Base-by-base conservation (phyloP, 176 grass and related monocot species). In the barley (Hordeum vulgare) region DNA sequence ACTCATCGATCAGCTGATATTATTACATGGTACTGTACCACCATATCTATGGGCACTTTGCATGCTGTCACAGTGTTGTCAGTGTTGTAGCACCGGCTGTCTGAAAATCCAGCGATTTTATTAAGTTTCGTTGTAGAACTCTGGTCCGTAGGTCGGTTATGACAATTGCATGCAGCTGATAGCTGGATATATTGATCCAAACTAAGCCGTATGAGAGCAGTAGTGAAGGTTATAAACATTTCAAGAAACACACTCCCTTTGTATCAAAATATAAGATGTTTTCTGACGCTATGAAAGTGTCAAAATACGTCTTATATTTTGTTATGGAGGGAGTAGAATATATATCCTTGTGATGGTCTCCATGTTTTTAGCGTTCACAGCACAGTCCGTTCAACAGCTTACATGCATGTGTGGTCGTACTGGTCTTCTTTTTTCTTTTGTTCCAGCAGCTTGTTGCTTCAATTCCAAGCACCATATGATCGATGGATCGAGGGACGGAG, bases 391-490 rank as follows among this genome's bases (percentile, higher is more conserved):
- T 39, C 35, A 69, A 69, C 66, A 69, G 39, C 35, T 40, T 37
- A 21, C 9, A 33, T 28, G 61, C 28, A 65, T 66, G 63, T 66
- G 63, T 42, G 36, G 7, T 72, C n/a, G 69, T 70, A 70, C 39
- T 27, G 40, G 24, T 27, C 69, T 72, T 72, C 69, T 28, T 72
- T 72, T 72, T 45, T 72, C 69, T 45, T 72, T 47, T 5, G 24
- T 17, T 72, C 24, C 39, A 47, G 40, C 40, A 47, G 69, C 13
- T 72, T 72, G 69, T 72, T 72, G 69, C 69, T 72, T 72, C 40
- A 24, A 72, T 45, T 72, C 69, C 69, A 72, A 72, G 69, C 40
- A 45, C 69, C 69, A 72, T 47, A 72, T 42, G 24, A 72, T 72
- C 69, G 69, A 71, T 8, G 68, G 68, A 72, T 35, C 25, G 26